Conservation (phyloP, 2,329 filamentous ascomycete genomes). For the Aspergillus tubingensis region DNA sequence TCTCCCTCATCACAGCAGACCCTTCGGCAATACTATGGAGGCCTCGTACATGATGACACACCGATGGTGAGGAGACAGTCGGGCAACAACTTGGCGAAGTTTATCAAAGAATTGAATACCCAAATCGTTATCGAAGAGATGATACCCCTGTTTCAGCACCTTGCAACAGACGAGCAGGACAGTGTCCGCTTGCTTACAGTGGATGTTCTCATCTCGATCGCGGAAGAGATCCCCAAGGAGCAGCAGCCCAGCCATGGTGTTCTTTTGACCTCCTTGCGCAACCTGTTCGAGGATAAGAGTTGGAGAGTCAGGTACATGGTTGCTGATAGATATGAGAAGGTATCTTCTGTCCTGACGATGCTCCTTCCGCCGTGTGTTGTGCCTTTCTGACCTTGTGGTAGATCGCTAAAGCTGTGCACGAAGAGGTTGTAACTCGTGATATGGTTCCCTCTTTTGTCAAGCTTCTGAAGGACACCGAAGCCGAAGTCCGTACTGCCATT, state of each 20-base stretch:
- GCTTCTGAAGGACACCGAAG: constrained; percentile 95
- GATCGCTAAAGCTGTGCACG: constrained; percentile 98
- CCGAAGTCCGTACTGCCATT: constrained; percentile 94
- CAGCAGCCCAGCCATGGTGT: constrained; percentile 96
- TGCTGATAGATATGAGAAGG: constrained; percentile 97
- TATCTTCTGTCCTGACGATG: constrained; percentile 38
- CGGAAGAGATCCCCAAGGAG: constrained; percentile 96
- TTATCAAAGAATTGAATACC: constrained; percentile 94
- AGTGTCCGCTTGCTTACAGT: constrained; percentile 95
- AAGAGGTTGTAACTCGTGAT: constrained; percentile 91
- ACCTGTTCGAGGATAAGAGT: constrained; percentile 97
- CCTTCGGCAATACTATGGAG: constrained; percentile 86
- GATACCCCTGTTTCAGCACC: constrained; percentile 97
- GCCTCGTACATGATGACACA: constrained; percentile 95
- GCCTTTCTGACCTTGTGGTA: constrained; percentile 42
- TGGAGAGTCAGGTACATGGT: constrained; percentile 99
- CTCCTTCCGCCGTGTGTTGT: neutral
- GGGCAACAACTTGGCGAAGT: constrained; percentile 94
- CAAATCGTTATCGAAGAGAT: constrained; percentile 94
- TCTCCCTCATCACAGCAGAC: constrained; percentile 84
- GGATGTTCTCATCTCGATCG: constrained; percentile 92
- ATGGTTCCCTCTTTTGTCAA: constrained; percentile 96
- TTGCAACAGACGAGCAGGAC: constrained; percentile 95
- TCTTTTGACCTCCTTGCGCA: constrained; percentile 83
- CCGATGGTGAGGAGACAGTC: constrained; percentile 98